phyloP scores from a whole-genome alignment of 805 yeast species.

The Saccharomycopsis javanensis region DNA sequence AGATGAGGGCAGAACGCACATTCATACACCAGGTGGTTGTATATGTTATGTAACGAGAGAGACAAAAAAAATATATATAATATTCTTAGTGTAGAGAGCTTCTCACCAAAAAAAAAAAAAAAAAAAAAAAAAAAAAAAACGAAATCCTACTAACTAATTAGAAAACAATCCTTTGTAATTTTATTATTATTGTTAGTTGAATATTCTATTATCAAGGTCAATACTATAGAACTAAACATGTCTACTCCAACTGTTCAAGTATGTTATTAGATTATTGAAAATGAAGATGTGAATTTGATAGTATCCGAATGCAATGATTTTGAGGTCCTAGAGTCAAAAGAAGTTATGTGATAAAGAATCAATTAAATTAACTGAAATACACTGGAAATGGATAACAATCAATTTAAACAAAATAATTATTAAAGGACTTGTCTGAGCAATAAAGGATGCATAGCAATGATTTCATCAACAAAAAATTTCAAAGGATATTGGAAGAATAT shows the following conservation, averaged over 20 bases:
- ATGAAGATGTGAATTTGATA: too few relatives aligned
- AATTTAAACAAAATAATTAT: too few relatives aligned
- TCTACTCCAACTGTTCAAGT: constrained; percentile 82
- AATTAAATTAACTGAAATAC: too few relatives aligned
- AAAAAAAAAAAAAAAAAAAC: constrained; percentile 1
- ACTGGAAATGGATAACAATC: too few relatives aligned
- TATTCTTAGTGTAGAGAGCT: too few relatives aligned
- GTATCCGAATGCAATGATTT: neutral
- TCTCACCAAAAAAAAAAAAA: neutral
- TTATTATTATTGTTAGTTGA: neutral
- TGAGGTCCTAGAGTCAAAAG: neutral
- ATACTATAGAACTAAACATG: constrained; percentile 10
- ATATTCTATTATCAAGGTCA: neutral
- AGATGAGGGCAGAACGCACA: neutral
- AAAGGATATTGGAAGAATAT: too few relatives aligned
- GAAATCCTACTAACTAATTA: neutral
- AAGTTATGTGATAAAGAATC: too few relatives aligned
- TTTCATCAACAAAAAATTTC: too few relatives aligned
- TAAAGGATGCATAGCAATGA: too few relatives aligned
- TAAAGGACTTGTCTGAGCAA: too few relatives aligned
- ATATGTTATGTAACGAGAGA: neutral
- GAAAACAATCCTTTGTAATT: neutral
- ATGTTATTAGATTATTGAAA: constrained; percentile 32
- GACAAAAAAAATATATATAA: neutral
- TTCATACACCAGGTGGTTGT: neutral